These are phyloP conservation scores for Orychophragmus violaceus DNA, from an alignment of 345 rosid genomes.

Conservation along the genomic window DNA sequence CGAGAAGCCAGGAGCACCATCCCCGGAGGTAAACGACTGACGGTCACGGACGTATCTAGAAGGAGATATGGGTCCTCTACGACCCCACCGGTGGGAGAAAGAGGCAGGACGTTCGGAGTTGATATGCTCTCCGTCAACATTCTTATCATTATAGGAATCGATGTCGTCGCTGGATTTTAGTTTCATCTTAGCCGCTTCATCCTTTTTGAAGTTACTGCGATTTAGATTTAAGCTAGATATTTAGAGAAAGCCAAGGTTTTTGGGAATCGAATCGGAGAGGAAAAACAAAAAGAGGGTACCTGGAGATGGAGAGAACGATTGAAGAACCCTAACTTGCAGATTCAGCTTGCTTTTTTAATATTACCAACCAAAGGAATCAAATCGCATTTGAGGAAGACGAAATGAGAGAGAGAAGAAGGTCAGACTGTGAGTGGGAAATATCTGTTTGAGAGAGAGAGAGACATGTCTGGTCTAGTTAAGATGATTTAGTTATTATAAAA, in stretches of 20 bases:
- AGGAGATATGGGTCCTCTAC: constrained; percentile 50
- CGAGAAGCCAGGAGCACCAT: too few species aligned
- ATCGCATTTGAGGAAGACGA: constrained; percentile 31
- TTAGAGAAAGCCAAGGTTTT: too few species aligned
- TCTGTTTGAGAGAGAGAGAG: too few species aligned
- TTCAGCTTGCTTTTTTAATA: constrained; percentile 14
- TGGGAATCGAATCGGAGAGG: too few species aligned
- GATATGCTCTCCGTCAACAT: constrained; percentile 35
- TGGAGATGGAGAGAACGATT: background rate
- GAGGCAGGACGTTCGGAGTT: too few species aligned
- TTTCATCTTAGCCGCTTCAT: constrained; percentile 90
- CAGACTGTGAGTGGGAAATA: constrained; percentile 19
- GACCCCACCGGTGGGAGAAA: too few species aligned
- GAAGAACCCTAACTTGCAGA: constrained; percentile 19
- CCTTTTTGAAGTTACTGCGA: background rate
- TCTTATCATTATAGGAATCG: constrained; percentile 49
- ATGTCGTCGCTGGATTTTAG: constrained; percentile 83
- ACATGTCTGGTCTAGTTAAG: too few species aligned
- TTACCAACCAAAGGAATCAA: too few species aligned
- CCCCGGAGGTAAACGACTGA: constrained; percentile 30
- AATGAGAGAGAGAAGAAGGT: constrained; percentile 1
- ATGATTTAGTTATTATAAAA: too few species aligned
- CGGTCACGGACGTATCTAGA: constrained; percentile 63
- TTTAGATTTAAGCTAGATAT: background rate
- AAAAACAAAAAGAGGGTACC: background rate